Percentiles rank a stretch among this genome's conserved stretches.
phyloP scores from a whole-genome alignment of 176 grass and related monocot species.

The Hyparrhenia diplandra region DNA sequence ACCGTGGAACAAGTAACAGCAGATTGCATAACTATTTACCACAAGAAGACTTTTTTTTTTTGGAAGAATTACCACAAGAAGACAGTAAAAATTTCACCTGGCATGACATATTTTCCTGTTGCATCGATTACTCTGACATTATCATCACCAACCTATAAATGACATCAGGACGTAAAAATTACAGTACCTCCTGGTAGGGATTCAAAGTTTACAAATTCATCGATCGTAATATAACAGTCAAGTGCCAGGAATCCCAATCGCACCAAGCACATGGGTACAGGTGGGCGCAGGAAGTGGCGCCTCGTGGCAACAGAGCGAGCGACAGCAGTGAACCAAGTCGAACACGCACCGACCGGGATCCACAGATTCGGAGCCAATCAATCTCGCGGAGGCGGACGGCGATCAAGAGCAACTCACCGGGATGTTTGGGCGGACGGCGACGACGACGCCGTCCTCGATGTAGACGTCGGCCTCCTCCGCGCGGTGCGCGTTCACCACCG shows the following conservation, averaged over 20 bases:
- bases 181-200: neutral
- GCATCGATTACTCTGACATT: conserved; percentile 83
- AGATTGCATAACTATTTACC: neutral
- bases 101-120: conserved; percentile 96
- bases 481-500: conserved; percentile 88
- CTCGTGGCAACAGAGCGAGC: neutral
- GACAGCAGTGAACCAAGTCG: neutral
- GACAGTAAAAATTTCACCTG: conserved; percentile 47
- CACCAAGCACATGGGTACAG: neutral
- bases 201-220: neutral
- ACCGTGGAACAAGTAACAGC: neutral
- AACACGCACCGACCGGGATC: neutral
- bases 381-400: neutral
- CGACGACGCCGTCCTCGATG: conserved; percentile 79
- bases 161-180: neutral
- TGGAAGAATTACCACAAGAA: conserved; percentile 1
- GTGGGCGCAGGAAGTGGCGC: neutral
- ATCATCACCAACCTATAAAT: conserved; percentile 64
- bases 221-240: neutral
- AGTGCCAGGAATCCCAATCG: neutral
- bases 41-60: too few species aligned
- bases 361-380: conserved; percentile 8
- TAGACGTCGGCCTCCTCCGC: conserved; percentile 84
- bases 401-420: conserved; percentile 45
- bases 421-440: conserved; percentile 71